A percentile compares a stretch with the other conserved stretches of the same genome.
Conservation (phyloP, 208 protist genomes). For the Angomonas deanei region DNA sequence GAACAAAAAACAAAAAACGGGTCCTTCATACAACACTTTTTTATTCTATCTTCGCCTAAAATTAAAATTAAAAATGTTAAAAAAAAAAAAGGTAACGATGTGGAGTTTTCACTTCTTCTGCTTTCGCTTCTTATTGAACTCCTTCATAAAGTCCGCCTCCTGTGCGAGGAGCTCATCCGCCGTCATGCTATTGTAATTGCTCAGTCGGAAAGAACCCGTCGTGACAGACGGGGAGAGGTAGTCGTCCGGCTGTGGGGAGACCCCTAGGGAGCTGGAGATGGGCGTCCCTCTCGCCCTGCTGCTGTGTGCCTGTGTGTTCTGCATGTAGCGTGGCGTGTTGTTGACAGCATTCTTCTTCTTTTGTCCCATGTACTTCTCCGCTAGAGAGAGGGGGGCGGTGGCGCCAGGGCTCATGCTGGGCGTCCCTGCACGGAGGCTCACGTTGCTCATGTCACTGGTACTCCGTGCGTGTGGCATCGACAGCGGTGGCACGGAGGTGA, state of each 20-base stretch:
- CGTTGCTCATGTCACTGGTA: too few relatives aligned
- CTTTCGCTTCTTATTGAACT: conserved; percentile 23
- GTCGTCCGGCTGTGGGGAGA: not conserved
- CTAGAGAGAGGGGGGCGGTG: not conserved
- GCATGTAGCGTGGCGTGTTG: conserved; percentile 33
- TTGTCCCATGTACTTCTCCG: conserved; percentile 6
- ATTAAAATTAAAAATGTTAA: not conserved
- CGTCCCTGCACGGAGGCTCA: not conserved
- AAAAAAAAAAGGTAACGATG: not conserved
- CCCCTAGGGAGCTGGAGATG: not conserved
- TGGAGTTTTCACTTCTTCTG: conserved; percentile 4
- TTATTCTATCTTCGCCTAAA: not conserved
- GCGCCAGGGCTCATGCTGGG: not conserved
- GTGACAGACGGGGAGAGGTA: not conserved
- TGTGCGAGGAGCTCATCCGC: conserved; percentile 41
- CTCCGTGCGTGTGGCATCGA: too few relatives aligned
- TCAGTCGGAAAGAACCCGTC: not conserved
- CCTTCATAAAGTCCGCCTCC: conserved; percentile 42
- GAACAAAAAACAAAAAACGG: not conserved
- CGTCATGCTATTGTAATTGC: conserved; percentile 18
- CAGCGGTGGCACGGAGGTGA: not conserved
- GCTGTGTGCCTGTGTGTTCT: conserved; percentile 23
- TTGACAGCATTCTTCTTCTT: conserved; percentile 4
- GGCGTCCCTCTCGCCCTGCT: conserved; percentile 10
- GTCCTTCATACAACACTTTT: not conserved